Conservation (phyloP, 1,139 yeast species). For the Blastobotrys niveus region DNA sequence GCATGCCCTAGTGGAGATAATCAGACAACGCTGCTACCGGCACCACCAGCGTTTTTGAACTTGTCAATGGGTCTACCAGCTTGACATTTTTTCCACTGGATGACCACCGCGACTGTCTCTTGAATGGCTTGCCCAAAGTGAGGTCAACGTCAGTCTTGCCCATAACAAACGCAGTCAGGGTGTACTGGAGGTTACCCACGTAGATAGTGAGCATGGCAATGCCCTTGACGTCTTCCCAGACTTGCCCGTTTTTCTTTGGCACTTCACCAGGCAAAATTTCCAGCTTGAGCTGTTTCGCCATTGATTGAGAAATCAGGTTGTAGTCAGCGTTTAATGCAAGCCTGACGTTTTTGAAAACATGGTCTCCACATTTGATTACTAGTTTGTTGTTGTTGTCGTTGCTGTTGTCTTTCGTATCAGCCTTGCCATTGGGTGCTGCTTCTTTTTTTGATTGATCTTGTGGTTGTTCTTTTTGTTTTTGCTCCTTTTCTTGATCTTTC, state of each 20-base stretch:
- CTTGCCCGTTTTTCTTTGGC: not conserved
- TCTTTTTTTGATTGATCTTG: not conserved
- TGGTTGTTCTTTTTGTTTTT: not conserved
- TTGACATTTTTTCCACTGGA: not conserved
- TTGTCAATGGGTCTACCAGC: constrained; percentile 1
- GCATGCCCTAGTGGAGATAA: too few species aligned
- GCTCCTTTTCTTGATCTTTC: not conserved
- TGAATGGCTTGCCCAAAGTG: constrained; percentile 8
- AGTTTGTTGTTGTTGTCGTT: not conserved
- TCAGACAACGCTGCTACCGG: too few species aligned
- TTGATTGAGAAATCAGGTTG: not conserved
- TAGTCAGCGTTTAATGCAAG: not conserved
- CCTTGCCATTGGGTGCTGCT: not conserved
- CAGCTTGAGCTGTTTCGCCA: not conserved
- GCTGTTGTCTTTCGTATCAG: not conserved
- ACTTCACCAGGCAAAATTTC: not conserved
- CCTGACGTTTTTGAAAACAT: not conserved
- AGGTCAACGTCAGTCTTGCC: not conserved
- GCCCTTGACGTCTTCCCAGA: not conserved
- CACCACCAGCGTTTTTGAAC: not conserved
- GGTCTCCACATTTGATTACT: not conserved
- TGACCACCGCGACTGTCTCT: constrained; percentile 9
- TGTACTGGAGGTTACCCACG: not conserved
- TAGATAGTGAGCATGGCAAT: not conserved
- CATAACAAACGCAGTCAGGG: constrained; percentile 3